Conservation (phyloP, 2,329 filamentous ascomycete genomes). For the Onygena corvina region DNA sequence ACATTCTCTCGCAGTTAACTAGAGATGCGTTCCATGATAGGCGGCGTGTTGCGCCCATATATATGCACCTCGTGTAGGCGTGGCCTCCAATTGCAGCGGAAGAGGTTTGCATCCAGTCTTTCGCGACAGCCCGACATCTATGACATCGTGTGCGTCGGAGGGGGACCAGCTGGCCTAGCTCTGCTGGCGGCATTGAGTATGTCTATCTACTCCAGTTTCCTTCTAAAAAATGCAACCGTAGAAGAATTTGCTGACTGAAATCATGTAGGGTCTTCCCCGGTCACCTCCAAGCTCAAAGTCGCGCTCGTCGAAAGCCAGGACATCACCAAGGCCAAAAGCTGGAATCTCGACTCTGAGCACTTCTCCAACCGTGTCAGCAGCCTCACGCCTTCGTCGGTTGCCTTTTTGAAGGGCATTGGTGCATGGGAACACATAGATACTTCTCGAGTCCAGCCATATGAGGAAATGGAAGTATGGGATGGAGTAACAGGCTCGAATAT, state of each 20-base stretch:
- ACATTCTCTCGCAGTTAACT: too few relatives aligned
- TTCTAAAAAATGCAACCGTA: neutral
- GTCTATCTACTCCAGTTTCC: constrained; percentile 17
- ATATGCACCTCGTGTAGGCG: constrained; percentile 32
- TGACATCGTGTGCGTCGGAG: constrained; percentile 85
- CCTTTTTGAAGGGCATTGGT: constrained; percentile 69
- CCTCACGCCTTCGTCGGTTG: constrained; percentile 76
- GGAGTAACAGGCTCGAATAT: constrained; percentile 78
- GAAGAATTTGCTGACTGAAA: constrained; percentile 8
- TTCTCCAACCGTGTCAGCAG: constrained; percentile 96
- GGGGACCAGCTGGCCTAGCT: constrained; percentile 78
- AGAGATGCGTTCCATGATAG: constrained; percentile 26
- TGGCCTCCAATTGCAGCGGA: constrained; percentile 19
- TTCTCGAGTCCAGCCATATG: constrained; percentile 69
- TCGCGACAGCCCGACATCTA: constrained; percentile 56
- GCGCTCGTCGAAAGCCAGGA: constrained; percentile 87
- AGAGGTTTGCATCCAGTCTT: constrained; percentile 27
- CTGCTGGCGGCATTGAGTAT: constrained; percentile 64
- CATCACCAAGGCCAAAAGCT: constrained; percentile 55
- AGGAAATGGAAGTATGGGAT: constrained; percentile 98
- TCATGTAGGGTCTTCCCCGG: constrained; percentile 56
- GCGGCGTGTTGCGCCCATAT: constrained; percentile 27
- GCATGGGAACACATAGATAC: constrained; percentile 68
- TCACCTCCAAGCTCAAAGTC: constrained; percentile 64
- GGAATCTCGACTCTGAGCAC: constrained; percentile 52